Evolutionary conservation across 805 yeast species (phyloP), one percentile per base, ranked within the genome.

Genomic region (Huiozyma naganishii): DNA sequence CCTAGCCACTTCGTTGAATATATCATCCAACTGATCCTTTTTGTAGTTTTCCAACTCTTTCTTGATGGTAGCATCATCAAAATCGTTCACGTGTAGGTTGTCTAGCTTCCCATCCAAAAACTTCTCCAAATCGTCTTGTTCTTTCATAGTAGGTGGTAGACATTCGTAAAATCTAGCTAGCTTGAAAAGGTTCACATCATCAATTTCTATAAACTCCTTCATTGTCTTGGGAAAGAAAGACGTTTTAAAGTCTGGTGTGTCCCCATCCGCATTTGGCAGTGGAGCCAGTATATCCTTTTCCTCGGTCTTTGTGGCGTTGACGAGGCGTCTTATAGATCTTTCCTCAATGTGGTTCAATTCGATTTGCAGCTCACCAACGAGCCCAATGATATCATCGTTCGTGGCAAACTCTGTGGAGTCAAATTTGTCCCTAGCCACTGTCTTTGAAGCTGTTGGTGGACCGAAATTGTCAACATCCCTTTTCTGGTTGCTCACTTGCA

Each of bases 301-400:
- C 0, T 60, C 58, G 0, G 56, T 52, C 44, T 78, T 68, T 27
- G 71, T 70, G 1, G 83, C 68, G 58, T 88, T 88, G 49, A 76
- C 73, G 4, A 79, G 67, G 61, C 97, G 72, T 50, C 83, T 72
- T 37, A 84, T 73, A 12, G 83, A 74, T 52, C 95, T 73, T 51
- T 84, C 85, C 57, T 89, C 97, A 32, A 83, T 59, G 27, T 73
- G 68, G 42, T 84, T 89, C 55, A 89, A 70, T 64, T 89, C 97
- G 7, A 85, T 84, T 63, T 89, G 97, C 44, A 89, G 66, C 61
- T 89, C 97, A 8, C 85, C 86, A 10, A 88, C 97, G 39, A 89
- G 69, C 57, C 86, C 90, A 4, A 83, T 83, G 9, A 89, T 66
- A 57, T 90, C 97, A 45, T 84, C 94, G 51, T 85, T 82, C 4